Evolutionary conservation across 2,329 filamentous ascomycete species (phyloP), one percentile per base, ranked within the genome.

Genomic region (Lasiodiplodia citricola): DNA sequence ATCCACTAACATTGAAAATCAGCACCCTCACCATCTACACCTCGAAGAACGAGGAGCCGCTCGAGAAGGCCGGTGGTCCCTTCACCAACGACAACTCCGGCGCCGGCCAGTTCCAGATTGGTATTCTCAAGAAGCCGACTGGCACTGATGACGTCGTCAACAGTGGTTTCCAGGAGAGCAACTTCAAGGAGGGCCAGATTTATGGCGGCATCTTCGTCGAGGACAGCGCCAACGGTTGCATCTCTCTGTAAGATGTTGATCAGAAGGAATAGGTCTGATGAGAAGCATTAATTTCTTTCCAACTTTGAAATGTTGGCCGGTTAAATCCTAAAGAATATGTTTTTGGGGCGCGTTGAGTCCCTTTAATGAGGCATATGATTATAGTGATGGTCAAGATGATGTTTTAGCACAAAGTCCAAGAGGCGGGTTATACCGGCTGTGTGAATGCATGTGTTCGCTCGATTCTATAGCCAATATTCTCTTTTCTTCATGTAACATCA

Each of bases 61-160:
- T 90, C 37, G 77, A 81, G 38, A 75, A 79, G 1, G 83, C 85
- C n/a, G 86, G 83, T 0, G 76, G 80, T 21, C 78, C 83, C 0
- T 73, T 85, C 0, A 25, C 77, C 51, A 87, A 87, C 72, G 82
- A 88, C 71, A 80, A 88, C 67, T 81, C 82, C 51, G 88, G 88
- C 5, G 83, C 85, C 67, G 88, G 88, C 25, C 87, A 90, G 75
- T 89, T 84, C 76, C 88, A 90, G 75, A 84, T 90, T 64, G 88
- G 88, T 44, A 75, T 89, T 1, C 79, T 90, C 69, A 90, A 90
- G 83, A 90, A 89, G 81, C 83, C 86, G 6, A 82, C 85, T 58
- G 81, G 85, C 8, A 75, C 74, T 1, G 71, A 70, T n/a, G 79
- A 80, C 63, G 78, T 80, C 5, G 78, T 76, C n/a, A 80, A 81